A percentile compares a stretch with the other conserved stretches of the same genome.
Evolutionary conservation across 257 asterid species (phyloP).

Genomic region (Mentha longifolia): DNA sequence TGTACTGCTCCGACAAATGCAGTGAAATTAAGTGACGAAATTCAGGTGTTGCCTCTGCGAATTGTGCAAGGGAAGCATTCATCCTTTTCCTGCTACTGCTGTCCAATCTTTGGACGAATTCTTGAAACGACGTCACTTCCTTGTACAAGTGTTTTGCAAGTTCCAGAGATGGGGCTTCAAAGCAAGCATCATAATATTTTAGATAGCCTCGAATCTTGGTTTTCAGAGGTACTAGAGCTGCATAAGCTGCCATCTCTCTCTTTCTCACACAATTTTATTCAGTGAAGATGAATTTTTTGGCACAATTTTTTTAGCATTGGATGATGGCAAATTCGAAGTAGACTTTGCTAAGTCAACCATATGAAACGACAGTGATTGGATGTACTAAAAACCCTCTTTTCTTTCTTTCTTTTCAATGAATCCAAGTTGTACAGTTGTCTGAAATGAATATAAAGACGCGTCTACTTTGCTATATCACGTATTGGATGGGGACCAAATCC

Average conservation of each 20-base stretch:
- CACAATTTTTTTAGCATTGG: background rate
- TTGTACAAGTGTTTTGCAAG: background rate
- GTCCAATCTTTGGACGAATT: slow-evolving; percentile 1
- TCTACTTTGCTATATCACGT: no score
- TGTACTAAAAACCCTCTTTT: background rate
- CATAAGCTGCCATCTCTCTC: slow-evolving; percentile 15
- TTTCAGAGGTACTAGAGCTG: background rate
- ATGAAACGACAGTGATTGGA: background rate
- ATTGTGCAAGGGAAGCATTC: background rate
- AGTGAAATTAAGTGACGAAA: background rate
- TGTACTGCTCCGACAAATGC: background rate
- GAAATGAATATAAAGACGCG: no score
- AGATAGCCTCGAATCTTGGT: background rate
- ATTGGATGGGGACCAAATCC: no score
- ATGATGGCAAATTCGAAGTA: background rate
- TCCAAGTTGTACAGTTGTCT: background rate
- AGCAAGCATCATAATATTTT: background rate
- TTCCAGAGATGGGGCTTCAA: background rate
- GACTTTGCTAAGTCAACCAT: background rate
- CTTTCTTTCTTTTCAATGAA: no score
- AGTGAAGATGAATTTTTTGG: background rate
- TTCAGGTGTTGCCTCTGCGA: background rate
- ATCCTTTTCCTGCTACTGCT: slow-evolving; percentile 23
- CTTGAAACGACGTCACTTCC: slow-evolving; percentile 1
- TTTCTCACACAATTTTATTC: background rate